Conservation (phyloP, 2,329 filamentous ascomycete species). For the Tolypocladium tundrense region DNA sequence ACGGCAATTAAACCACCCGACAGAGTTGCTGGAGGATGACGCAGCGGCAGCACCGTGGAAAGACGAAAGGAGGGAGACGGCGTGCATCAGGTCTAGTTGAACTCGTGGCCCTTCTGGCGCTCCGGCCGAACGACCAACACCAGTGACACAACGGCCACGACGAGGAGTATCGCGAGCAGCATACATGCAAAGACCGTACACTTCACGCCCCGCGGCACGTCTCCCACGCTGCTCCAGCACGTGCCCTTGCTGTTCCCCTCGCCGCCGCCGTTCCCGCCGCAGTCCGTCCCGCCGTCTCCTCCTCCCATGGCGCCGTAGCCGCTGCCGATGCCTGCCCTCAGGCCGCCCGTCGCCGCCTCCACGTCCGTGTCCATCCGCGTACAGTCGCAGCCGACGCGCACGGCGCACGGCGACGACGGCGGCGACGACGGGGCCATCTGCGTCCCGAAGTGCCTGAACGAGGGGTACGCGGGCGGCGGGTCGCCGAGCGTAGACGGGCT, state of each 20-base stretch:
- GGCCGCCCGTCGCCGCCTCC: not conserved
- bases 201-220: not conserved
- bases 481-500: not conserved
- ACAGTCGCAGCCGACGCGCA: not conserved
- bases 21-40: not conserved
- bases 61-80: not conserved
- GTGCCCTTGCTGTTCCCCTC: not conserved
- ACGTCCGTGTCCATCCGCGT: not conserved
- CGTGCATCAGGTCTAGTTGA: not conserved
- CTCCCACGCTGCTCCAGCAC: not conserved
- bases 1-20: not conserved
- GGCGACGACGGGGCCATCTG: not conserved
- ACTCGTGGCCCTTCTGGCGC: not conserved
- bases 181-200: not conserved
- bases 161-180: not conserved
- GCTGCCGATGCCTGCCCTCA: too few relatives aligned
- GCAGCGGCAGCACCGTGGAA: not conserved
- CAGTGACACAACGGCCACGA: not conserved
- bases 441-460: not conserved
- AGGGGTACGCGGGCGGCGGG: not conserved
- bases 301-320: not conserved
- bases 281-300: not conserved
- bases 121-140: not conserved
- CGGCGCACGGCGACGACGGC: not conserved
- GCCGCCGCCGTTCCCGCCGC: not conserved